Base-by-base conservation (phyloP, 2,329 filamentous ascomycete genomes). In the Septoria linicola region DNA sequence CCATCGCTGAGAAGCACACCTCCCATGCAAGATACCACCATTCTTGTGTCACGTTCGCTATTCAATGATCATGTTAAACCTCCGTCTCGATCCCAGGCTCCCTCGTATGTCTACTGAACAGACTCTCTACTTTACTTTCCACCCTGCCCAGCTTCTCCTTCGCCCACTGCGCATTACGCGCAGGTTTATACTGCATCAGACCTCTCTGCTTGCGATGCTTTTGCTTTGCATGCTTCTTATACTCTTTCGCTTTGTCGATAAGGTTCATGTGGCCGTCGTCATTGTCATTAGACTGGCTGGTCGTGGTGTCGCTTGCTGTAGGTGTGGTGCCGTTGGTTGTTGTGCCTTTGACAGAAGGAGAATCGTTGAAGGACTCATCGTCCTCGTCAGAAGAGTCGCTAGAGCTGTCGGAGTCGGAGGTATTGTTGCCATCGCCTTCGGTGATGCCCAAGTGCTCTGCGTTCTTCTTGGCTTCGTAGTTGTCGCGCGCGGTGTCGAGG, bases 141-240 rank as follows among this genome's bases (percentile, higher is more conserved):
- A 79, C 72, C 21, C 76, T 70, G 53, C 77, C 75, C 1, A 81
- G 76, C 49, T 81, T 80, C 32, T 82, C 79, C 62, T 81, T 80
- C 52, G 84, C 75, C 67, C 78, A 80, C 61, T 83, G 79, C 51
- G 73, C 69, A 47, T 69, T 81, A 65, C 73, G 23, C 23, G 32
- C 27, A 61, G 63, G 56, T 51, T 78, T 79, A 82, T 84, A 89
- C 70, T 89, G 86, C 86, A 89, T 89, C 34, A 86, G 64, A 0
- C 86, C 86, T 17, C 83, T 72, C 62, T 89, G 83, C 63, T 80
- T 78, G 41, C 84, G 73, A 66, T 88, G 83, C 57, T 86, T 69
- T 54, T 80, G 76, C 67, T 78, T 80, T 57, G 77, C 73, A 59
- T 83, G 73, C 51, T 76, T 73, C 63, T 78, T 81, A 64, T 83